Base-by-base conservation (phyloP, 2,329 filamentous ascomycete genomes). In the Fusarium heterosporum region DNA sequence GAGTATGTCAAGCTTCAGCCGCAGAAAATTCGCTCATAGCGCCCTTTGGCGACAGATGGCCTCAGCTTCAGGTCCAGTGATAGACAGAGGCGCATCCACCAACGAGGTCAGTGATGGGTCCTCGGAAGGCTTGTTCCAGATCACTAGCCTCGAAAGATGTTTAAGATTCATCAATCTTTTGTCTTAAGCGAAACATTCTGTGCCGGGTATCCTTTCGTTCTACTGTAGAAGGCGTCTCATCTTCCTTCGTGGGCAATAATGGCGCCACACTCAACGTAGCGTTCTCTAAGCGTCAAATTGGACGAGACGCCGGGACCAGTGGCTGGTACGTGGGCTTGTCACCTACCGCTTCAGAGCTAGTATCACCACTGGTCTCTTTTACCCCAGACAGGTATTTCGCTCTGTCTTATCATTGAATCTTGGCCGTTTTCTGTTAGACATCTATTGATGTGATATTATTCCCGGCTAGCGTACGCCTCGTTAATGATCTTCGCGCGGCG, bases 311-410 rank as follows among this genome's bases (percentile, higher is more conserved):
- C 52, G 36, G 30, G 46, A 9, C 42, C 36, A 61, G 46, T 57
- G 39, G 60, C 51, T 57, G 50, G 47, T 22, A 51, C 39, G 25
- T 55, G 13, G 12, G 22, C 13, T 52, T 19, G 47, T 9, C 58
- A 61, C 58, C 58, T 61, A 42, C 58, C 47, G 3, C 29, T 47
- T 61, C 22, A 22, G 42, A 14, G 25, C 30, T 61, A 47, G 56
- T 25, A 41, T 14, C 19, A 38, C 30, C 29, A 26, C 28, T 13
- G 17, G 36, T 51, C 8, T 4, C 25, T 17, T n/a, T 39, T 16
- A 28, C 38, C 48, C 58, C 26, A 34, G 43, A 41, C 30, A 42
- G 25, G 10, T 12, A 16, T 42, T 55, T 3, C 7, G 3, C n/a
- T 29, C 6, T 30, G 47, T 28, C 32, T 45, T 46, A 40, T 40